A percentile compares a stretch with the other conserved stretches of the same genome.
phyloP scores from a whole-genome alignment of 345 rosid species.

The Brassica rapa region DNA sequence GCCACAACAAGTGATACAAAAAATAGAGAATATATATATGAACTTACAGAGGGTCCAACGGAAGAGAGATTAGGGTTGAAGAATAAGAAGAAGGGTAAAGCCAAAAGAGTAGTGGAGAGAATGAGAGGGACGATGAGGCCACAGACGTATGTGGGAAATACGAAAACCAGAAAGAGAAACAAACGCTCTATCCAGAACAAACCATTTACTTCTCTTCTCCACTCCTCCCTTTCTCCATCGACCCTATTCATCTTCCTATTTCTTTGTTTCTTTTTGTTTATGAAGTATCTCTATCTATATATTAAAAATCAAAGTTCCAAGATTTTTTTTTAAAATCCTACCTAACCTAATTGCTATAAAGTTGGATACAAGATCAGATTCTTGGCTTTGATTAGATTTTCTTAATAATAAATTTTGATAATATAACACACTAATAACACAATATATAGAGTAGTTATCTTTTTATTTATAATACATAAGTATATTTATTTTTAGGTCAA shows the following conservation, averaged over 20 bases:
- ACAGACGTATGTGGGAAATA: slow-evolving; percentile 18
- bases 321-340: no score
- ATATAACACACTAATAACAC: no score
- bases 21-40: not conserved
- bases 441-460: no score
- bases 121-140: not conserved
- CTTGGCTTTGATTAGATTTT: no score
- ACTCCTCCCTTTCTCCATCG: not conserved
- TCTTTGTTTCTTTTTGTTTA: not conserved
- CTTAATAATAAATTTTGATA: no score
- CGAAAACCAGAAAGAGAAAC: slow-evolving; percentile 7
- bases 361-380: no score
- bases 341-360: no score
- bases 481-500: no score
- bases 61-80: slow-evolving; percentile 9
- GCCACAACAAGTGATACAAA: not conserved
- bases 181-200: slow-evolving; percentile 28
- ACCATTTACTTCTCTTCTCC: not conserved
- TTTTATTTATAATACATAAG: no score
- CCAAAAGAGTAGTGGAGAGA: not conserved
- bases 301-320: no score
- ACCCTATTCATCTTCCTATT: not conserved
- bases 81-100: slow-evolving; percentile 16
- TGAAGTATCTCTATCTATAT: not conserved
- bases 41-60: slow-evolving; percentile 30